Base-by-base conservation (phyloP, 306 rosid species). In the Astragalus membranaceus region DNA sequence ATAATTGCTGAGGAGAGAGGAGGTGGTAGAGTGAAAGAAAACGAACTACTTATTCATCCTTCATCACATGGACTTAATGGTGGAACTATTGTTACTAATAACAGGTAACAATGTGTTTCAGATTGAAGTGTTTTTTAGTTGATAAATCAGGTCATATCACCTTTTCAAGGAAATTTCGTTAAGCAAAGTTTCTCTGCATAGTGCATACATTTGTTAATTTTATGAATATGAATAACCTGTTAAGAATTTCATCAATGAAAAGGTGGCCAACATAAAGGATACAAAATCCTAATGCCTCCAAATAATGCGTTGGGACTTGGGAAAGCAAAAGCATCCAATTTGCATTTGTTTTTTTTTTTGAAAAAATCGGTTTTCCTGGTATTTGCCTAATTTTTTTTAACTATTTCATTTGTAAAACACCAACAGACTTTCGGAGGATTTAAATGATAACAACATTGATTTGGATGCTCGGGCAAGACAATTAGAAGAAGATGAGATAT, bases 11-110 rank as follows among this genome's bases (percentile, higher is more conserved):
- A 77, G 61, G 87, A 76, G 67, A 84, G 58, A 69, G 32, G 48
- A 58, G 54, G 68, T 36, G 67, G 37, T 71, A 84, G 77, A 81
- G 69, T 14, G 65, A 89, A 92, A 77, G 98, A 92, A 73, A 89
- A 92, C 75, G 85, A 69, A 66, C 74, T 81, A 10, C 58, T 79
- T 50, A 32, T 52, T 66, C 84, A 69, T 78, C 78, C 86, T 64
- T 17, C 80, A 64, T 49, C 85, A 35, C 72, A 47, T 52, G 83
- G 72, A 69, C 74, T 20, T 44, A 67, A 66, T 23, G 55, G 61
- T 57, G 74, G 66, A 69, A 46, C 41, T 39, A 41, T 72, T 69
- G 32, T 13, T 14, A 33, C 78, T 26, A 26, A 77, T 59, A 66
- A 55, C 86, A 83, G 96, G 96, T 89, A 79, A 44, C 59, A 58